Evolutionary conservation across 2,329 filamentous ascomycete genomes (phyloP), one percentile per base, ranked within the genome.

Genomic region (Raffaelea deltoideospora): DNA sequence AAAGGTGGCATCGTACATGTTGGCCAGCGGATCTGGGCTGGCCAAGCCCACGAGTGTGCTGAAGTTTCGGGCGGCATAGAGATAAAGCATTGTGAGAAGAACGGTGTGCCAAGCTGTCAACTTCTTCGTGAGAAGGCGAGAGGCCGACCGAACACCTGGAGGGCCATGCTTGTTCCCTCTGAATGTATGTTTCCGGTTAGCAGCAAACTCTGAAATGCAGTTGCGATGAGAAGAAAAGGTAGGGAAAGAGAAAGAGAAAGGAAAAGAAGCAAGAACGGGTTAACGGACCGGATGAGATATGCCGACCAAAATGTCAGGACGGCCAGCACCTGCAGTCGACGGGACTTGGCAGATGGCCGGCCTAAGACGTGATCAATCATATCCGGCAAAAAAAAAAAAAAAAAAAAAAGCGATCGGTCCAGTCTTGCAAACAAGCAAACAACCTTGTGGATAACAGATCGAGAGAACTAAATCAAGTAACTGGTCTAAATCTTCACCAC

Each of bases 21-120:
- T 94, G 22, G 87, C 81, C 51, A 98, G 69, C 17, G 90, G 90
- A 50, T 98, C 90, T 4, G 90, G 88, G 46, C 80, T 87, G 47
- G 94, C 86, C 35, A 98, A 72, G 4, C 86, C 84, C 40, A 94
- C 72, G 5, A 98, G 72, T 45, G 92, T 92, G 53, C 83, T 87
- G 49, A 98, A 92, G 59, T 98, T 96, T 40, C 87, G 81, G 23
- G 82, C 77, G 24, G 87, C 70, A 53, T 98, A 98, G 40, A 96
- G 75, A 58, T 86, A 92, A 34, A 95, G 72, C 57, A 95, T 79
- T 31, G 87, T 92, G 33, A 88, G 63, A 44, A 92, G 76, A 21
- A 93, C 70, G 2, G 79, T 84, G 58, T 94, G 90, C 86, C 90
- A 96, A 47, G 80, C 68, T 6, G 87, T 94, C 40, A 95, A 65